Conservation (phyloP, 441 rosid genomes). For the Eutrema salsugineum region DNA sequence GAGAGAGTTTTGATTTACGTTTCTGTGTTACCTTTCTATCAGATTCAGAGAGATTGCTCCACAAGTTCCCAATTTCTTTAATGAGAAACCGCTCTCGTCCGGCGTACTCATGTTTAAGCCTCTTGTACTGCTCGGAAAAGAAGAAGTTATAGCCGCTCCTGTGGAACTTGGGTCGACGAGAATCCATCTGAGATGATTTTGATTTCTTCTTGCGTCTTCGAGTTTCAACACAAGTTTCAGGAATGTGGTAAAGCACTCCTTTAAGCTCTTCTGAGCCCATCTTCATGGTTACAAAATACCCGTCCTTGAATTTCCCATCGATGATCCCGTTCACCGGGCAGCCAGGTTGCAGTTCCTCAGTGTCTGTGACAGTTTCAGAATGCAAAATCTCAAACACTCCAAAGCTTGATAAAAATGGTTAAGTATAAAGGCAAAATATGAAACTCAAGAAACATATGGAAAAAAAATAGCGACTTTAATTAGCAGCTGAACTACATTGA, state of each 20-base stretch:
- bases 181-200: slow-evolving; percentile 64
- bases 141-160: slow-evolving; percentile 87
- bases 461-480: too few species aligned
- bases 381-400: background rate
- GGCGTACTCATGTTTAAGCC: slow-evolving; percentile 60
- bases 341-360: slow-evolving; percentile 29
- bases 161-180: slow-evolving; percentile 65
- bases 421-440: too few species aligned
- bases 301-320: slow-evolving; percentile 65
- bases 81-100: slow-evolving; percentile 68
- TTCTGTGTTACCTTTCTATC: slow-evolving; percentile 46
- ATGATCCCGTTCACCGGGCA: slow-evolving; percentile 57
- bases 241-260: slow-evolving; percentile 61
- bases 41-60: slow-evolving; percentile 62
- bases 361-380: slow-evolving; percentile 31
- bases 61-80: slow-evolving; percentile 66
- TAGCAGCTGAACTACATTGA: background rate
- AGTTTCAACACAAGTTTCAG: slow-evolving; percentile 34
- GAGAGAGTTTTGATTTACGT: background rate
- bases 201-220: slow-evolving; percentile 59
- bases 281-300: slow-evolving; percentile 67
- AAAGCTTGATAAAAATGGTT: background rate
- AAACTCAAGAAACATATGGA: too few species aligned
- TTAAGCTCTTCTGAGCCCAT: slow-evolving; percentile 63
- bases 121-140: slow-evolving; percentile 65